Percentiles rank a stretch among this genome's conserved stretches.
Conservation (phyloP, 164 flowering plant genomes). For the Litsea cubeba region DNA sequence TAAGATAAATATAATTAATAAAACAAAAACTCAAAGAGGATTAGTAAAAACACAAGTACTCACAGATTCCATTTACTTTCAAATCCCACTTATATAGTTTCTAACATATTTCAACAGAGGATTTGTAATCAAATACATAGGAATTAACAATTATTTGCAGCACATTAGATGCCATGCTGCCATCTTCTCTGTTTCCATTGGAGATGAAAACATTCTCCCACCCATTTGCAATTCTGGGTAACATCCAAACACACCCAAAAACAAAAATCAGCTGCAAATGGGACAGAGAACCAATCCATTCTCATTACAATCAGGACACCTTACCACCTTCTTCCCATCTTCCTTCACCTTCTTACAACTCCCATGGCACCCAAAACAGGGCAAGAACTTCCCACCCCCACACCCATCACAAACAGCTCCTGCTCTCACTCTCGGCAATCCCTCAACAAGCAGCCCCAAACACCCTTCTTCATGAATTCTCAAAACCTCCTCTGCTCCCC, state of each 20-base stretch:
- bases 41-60: too few relatives aligned
- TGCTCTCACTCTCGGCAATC: constrained; percentile 44
- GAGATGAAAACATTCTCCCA: too few relatives aligned
- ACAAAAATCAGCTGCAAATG: constrained; percentile 49
- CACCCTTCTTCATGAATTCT: constrained; percentile 62
- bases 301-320: constrained; percentile 89
- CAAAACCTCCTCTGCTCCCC: constrained; percentile 84
- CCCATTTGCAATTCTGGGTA: neutral
- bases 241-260: neutral
- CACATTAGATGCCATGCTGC: too few relatives aligned
- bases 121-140: too few relatives aligned
- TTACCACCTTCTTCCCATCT: constrained; percentile 35
- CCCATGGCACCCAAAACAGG: constrained; percentile 77
- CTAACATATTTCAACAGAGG: too few relatives aligned
- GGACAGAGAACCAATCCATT: constrained; percentile 90
- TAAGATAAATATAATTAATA: too few relatives aligned
- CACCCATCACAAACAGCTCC: constrained; percentile 76
- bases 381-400: constrained; percentile 77
- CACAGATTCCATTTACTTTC: too few relatives aligned
- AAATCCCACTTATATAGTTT: too few relatives aligned
- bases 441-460: constrained; percentile 44
- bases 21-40: too few relatives aligned
- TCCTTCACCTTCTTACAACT: constrained; percentile 59
- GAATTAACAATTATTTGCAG: too few relatives aligned
- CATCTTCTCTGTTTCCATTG: too few relatives aligned